phyloP scores from a whole-genome alignment of 2,329 filamentous ascomycete genomes.

The Westerdykella ornata region DNA sequence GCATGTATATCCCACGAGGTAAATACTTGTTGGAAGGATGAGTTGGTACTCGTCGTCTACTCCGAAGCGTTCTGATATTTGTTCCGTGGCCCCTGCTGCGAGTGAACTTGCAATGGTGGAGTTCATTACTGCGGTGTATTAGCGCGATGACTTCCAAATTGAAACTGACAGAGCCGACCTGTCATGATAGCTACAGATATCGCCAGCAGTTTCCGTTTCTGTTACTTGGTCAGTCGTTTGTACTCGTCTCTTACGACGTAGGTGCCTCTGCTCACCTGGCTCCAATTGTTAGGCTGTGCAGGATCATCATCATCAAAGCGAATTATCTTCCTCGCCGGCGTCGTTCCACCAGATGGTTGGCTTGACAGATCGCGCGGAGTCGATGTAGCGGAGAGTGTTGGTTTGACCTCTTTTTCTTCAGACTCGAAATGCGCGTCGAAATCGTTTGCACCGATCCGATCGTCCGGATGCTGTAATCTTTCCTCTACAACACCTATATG shows the following conservation, averaged over 20 bases:
- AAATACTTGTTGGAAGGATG: constrained; percentile 47
- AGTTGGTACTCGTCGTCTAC: constrained; percentile 43
- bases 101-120: constrained; percentile 60
- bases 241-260: neutral
- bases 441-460: constrained; percentile 19
- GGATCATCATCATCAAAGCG: constrained; percentile 38
- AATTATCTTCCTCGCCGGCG: constrained; percentile 24
- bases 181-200: constrained; percentile 50
- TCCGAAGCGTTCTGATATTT: constrained; percentile 53
- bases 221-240: constrained; percentile 1
- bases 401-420: constrained; percentile 25
- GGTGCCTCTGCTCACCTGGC: constrained; percentile 14
- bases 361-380: constrained; percentile 9
- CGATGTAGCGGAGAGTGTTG: constrained; percentile 10
- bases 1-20: constrained; percentile 44
- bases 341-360: neutral
- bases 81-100: constrained; percentile 56
- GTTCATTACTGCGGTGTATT: constrained; percentile 45
- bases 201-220: constrained; percentile 49
- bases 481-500: constrained; percentile 13
- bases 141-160: neutral
- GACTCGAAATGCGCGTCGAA: constrained; percentile 16
- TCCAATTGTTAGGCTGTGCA: constrained; percentile 41
- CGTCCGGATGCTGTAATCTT: constrained; percentile 11
- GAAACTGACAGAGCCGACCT: constrained; percentile 37